Percentiles rank a stretch among this genome's conserved stretches.
Evolutionary conservation across 192 early-diverging fungal species (phyloP).

Genomic region (Podila minutissima): DNA sequence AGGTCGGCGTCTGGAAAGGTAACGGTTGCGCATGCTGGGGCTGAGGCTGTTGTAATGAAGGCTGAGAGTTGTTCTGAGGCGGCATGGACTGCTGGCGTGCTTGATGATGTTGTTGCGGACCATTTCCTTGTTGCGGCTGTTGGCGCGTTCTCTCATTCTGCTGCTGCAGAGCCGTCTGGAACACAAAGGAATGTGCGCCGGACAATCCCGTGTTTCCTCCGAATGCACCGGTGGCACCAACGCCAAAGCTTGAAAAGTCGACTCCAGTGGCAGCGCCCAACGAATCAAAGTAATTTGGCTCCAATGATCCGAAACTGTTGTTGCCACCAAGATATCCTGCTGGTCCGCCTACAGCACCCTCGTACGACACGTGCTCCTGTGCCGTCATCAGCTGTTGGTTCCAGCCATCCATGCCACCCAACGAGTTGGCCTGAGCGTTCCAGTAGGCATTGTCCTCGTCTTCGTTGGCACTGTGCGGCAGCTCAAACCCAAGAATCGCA

Average conservation of each 20-base stretch:
- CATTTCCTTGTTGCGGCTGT: constrained; percentile 10
- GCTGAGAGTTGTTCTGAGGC: background rate
- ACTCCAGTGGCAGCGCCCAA: constrained; percentile 27
- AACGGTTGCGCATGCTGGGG: background rate
- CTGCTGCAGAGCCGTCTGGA: constrained; percentile 26
- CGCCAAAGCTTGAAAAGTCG: constrained; percentile 47
- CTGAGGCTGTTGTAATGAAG: constrained; percentile 3
- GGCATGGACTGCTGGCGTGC: background rate
- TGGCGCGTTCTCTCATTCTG: constrained; percentile 18
- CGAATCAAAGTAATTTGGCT: constrained; percentile 29
- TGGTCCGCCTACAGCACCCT: constrained; percentile 39
- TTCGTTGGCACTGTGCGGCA: constrained; percentile 47
- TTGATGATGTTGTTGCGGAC: constrained; percentile 4
- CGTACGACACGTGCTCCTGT: constrained; percentile 46
- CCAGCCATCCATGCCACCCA: constrained; percentile 52
- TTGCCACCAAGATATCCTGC: constrained; percentile 43
- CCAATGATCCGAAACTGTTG: constrained; percentile 40
- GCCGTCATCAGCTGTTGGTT: constrained; percentile 51
- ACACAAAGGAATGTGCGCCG: constrained; percentile 13
- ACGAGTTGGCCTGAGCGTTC: constrained; percentile 48
- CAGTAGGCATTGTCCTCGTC: constrained; percentile 50
- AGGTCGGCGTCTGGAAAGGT: background rate
- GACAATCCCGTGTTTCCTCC: constrained; percentile 21
- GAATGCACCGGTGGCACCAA: constrained; percentile 32
- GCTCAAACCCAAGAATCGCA: constrained; percentile 46